Evolutionary conservation across 352 stramenopile genomes (phyloP), one percentile per base, ranked within the genome.

Genomic region (Globisporangium polare): DNA sequence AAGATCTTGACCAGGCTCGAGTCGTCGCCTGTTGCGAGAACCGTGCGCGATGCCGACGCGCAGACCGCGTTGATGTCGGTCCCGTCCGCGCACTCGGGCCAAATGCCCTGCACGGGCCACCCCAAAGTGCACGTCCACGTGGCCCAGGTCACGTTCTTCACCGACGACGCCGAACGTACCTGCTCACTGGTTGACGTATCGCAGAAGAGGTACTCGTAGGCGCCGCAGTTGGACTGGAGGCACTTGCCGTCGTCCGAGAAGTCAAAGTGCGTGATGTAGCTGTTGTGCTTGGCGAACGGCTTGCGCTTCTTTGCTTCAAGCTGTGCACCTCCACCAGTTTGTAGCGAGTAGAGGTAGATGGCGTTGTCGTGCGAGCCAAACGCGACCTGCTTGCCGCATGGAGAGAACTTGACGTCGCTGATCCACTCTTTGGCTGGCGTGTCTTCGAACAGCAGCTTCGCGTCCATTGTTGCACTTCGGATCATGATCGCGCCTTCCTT

Each of bases 21-120:
- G 63, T 97, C 89, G 33, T 96, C 89, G 41, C 85, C 90, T 0
- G 83, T 91, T 2, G 86, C 86, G 33, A 97, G 69, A 8, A 89
- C 69, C 43, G 74, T 85, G 13, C 79, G 77, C 27, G 85, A 88
- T 20, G 80, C 65, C 24, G 85, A 89, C 27, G 78, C 76, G 53
- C 82, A 90, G 29, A 89, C 78, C 4, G 82, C 67, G 54, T 96
- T 96, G 49, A 96, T 70, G 58, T 96, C 89, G 0, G 83, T 96
- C 29, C 86, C 84, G 45, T 96, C 87, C 2, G 78, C 78, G n/a
- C 71, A 86, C 51, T 86, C 73, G 2, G 86, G 85, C 84, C 86
- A 95, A 39, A 95, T 92, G 13, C 95, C 96, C 71, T 98, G 94
- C 29, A 97, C 90, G 8, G 87, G 80, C 94, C 94, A 98, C 2